Evolutionary conservation across 2,329 filamentous ascomycete species (phyloP).

Genomic region (Cordyceps pruinosa): DNA sequence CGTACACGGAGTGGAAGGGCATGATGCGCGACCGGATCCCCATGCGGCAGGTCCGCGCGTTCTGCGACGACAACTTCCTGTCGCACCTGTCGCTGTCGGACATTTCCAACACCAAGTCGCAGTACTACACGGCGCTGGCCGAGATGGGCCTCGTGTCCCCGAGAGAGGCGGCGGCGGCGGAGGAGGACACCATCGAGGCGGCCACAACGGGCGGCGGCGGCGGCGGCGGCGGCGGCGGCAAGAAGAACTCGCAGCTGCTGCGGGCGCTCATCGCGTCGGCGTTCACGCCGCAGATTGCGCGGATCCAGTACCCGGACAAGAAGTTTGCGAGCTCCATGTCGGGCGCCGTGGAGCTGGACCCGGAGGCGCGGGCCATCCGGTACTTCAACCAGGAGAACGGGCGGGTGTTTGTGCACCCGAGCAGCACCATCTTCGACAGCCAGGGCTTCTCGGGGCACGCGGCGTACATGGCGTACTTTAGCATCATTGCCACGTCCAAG

Average conservation of each 20-base stretch:
- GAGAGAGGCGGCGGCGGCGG: slow-evolving; percentile 25
- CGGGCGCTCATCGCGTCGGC: slow-evolving; percentile 66
- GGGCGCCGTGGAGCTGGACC: slow-evolving; percentile 87
- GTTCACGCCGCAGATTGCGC: slow-evolving; percentile 78
- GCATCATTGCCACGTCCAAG: slow-evolving; percentile 85
- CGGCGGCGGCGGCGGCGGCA: slow-evolving; percentile 22
- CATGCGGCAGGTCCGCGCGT: slow-evolving; percentile 60
- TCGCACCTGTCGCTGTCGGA: slow-evolving; percentile 78
- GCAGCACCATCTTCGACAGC: slow-evolving; percentile 75
- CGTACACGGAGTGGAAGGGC: slow-evolving; percentile 76
- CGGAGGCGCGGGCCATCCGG: slow-evolving; percentile 84
- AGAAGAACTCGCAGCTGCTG: slow-evolving; percentile 44
- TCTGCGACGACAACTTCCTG: slow-evolving; percentile 82
- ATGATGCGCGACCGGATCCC: slow-evolving; percentile 51
- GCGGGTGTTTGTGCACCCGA: slow-evolving; percentile 88
- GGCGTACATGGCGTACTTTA: slow-evolving; percentile 82
- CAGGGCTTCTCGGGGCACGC: slow-evolving; percentile 70
- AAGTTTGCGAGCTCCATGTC: slow-evolving; percentile 85
- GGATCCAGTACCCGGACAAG: slow-evolving; percentile 91
- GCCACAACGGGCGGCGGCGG: too few relatives aligned
- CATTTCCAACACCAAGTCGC: slow-evolving; percentile 76
- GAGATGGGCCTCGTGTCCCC: slow-evolving; percentile 72
- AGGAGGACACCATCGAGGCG: slow-evolving; percentile 16
- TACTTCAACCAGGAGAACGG: slow-evolving; percentile 84
- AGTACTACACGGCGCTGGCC: slow-evolving; percentile 78